Evolutionary conservation across 2,329 filamentous ascomycete genomes (phyloP).

Genomic region (Didymellaceae sp.): DNA sequence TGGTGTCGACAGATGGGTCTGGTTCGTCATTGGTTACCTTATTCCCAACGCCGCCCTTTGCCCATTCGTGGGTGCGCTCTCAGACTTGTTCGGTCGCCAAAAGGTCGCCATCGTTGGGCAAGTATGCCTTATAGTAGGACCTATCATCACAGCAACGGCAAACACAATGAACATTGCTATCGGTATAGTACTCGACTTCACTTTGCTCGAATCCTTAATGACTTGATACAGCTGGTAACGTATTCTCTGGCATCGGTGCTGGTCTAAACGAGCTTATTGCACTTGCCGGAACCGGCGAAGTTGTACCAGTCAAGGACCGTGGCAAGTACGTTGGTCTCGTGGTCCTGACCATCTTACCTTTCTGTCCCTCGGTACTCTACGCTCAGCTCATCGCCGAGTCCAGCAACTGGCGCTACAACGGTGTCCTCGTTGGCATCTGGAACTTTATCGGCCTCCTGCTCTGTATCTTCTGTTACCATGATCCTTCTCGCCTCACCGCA

Average conservation of each 20-base stretch:
- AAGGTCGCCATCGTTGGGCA: conserved; percentile 43
- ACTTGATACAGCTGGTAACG: conserved; percentile 34
- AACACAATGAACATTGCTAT: conserved; percentile 41
- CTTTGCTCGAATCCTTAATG: not conserved
- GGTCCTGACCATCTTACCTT: conserved; percentile 67
- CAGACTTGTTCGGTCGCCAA: conserved; percentile 43
- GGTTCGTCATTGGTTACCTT: conserved; percentile 59
- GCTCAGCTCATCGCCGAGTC: conserved; percentile 62
- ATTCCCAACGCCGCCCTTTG: conserved; percentile 64
- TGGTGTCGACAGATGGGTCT: conserved; percentile 66
- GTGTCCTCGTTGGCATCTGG: conserved; percentile 61
- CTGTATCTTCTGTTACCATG: conserved; percentile 55
- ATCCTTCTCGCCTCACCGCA: conserved; percentile 46
- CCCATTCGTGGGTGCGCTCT: conserved; percentile 65
- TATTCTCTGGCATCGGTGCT: conserved; percentile 68
- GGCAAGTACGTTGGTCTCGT: conserved; percentile 67
- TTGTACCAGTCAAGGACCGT: conserved; percentile 69
- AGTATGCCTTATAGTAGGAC: conserved; percentile 47
- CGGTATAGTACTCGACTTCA: conserved; percentile 18
- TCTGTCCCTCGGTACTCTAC: conserved; percentile 67
- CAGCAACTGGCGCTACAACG: conserved; percentile 63
- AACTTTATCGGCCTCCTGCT: conserved; percentile 60
- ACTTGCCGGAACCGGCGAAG: conserved; percentile 70
- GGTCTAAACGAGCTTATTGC: conserved; percentile 73
- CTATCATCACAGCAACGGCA: conserved; percentile 38